Conservation (phyloP, 192 early-diverging fungal genomes). For the Podila clonocystis region DNA sequence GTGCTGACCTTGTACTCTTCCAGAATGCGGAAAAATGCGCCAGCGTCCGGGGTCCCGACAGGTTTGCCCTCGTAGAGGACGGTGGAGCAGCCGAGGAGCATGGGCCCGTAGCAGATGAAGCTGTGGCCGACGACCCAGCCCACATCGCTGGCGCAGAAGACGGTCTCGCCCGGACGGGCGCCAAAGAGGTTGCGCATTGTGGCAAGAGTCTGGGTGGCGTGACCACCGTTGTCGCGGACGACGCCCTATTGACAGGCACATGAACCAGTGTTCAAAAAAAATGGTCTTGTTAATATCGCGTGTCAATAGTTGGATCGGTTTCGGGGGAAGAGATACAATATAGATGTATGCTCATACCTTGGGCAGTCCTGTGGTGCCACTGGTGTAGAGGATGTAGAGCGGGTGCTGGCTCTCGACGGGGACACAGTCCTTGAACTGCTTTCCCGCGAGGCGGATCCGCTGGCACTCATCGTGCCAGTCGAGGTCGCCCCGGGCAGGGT, state of each 20-base stretch:
- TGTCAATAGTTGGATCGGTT: too few species aligned
- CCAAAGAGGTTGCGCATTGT: constrained; percentile 80
- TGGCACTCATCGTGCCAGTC: constrained; percentile 64
- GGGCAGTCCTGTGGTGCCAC: constrained; percentile 81
- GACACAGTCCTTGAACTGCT: constrained; percentile 61
- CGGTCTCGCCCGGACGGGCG: constrained; percentile 73
- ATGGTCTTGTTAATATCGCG: neutral
- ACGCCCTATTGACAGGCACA: constrained; percentile 54
- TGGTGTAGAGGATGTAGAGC: constrained; percentile 85
- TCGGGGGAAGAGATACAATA: neutral
- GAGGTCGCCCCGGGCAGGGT: constrained; percentile 63
- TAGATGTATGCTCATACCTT: constrained; percentile 62
- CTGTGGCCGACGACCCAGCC: constrained; percentile 92
- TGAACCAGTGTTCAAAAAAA: neutral
- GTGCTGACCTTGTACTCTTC: constrained; percentile 79
- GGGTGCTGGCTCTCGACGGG: constrained; percentile 74
- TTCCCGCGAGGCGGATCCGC: constrained; percentile 39
- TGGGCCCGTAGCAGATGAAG: constrained; percentile 84
- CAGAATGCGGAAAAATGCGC: constrained; percentile 82
- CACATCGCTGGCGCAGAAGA: constrained; percentile 87
- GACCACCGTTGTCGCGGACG: constrained; percentile 68
- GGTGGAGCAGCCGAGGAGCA: constrained; percentile 79
- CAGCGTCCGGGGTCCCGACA: constrained; percentile 80
- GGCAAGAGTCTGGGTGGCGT: constrained; percentile 71
- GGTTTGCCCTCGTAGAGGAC: constrained; percentile 92